A percentile compares a stretch with the other conserved stretches of the same genome.
Evolutionary conservation across 129 eudicot species (phyloP).

Genomic region (Kitagawia praeruptora): DNA sequence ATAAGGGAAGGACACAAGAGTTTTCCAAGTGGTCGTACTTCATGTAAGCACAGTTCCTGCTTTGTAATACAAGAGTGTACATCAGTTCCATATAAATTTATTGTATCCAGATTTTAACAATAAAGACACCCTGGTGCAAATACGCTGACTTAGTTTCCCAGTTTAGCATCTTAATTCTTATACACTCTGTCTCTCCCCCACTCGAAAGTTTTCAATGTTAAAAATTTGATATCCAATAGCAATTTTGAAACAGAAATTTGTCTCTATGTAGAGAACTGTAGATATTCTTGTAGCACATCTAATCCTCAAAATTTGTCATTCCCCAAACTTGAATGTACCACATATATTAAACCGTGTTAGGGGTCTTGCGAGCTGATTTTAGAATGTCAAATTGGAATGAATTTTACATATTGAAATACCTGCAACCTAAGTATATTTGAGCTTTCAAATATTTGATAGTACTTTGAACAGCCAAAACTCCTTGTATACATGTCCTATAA

Average conservation of each 20-base stretch:
- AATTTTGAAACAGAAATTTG: no score
- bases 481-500: background rate
- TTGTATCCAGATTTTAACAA: background rate
- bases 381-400: background rate
- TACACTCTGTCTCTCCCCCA: background rate
- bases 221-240: background rate
- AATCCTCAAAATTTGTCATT: background rate
- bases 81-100: background rate
- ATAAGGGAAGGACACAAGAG: conserved; percentile 93
- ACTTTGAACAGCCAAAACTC: background rate
- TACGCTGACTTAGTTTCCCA: background rate
- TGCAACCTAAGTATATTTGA: background rate
- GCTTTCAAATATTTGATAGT: background rate
- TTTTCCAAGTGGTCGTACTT: conserved; percentile 90
- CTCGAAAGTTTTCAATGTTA: background rate
- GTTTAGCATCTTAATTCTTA: background rate
- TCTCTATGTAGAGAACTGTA: background rate
- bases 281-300: background rate
- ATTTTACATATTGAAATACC: no score
- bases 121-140: background rate
- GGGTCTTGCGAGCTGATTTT: background rate
- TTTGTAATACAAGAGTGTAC: no score
- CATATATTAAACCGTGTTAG: background rate
- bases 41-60: conserved; percentile 43
- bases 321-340: background rate